These are phyloP conservation scores for Nigrospora sphaerica DNA, from an alignment of 2,329 filamentous ascomycete genomes.

Conservation along the genomic window DNA sequence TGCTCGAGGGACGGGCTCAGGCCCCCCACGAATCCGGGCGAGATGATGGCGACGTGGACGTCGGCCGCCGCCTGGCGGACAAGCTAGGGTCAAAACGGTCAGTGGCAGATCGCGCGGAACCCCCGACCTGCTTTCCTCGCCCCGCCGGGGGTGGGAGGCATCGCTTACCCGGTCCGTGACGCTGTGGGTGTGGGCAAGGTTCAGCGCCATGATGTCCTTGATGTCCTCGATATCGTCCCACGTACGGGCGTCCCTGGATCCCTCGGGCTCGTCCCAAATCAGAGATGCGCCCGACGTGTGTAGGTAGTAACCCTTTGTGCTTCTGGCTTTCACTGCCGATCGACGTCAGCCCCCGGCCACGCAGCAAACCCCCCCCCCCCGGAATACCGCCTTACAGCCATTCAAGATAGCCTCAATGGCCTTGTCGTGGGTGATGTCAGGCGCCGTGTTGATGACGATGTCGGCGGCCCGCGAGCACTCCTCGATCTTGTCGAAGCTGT, in stretches of 20 bases:
- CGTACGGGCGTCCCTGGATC: constrained; percentile 2
- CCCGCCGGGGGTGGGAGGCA: too few species aligned
- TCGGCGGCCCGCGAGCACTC: constrained; percentile 6
- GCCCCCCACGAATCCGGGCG: constrained; percentile 11
- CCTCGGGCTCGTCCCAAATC: constrained; percentile 8
- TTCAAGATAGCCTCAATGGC: constrained; percentile 5
- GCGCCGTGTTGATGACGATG: constrained; percentile 11
- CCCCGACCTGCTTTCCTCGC: too few species aligned
- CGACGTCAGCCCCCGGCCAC: background rate
- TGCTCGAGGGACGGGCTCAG: constrained; percentile 10
- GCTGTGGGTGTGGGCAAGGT: constrained; percentile 7
- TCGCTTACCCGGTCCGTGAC: constrained; percentile 8
- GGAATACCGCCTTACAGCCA: background rate
- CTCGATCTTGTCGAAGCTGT: constrained; percentile 2
- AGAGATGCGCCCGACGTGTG: constrained; percentile 12
- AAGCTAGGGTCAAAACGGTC: background rate
- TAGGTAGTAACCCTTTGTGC: constrained; percentile 6
- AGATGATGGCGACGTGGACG: constrained; percentile 12
- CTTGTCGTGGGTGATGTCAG: constrained; percentile 10
- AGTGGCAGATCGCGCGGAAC: too few species aligned
- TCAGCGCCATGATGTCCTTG: constrained; percentile 2
- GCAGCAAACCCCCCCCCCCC: too few species aligned
- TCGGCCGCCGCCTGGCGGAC: constrained; percentile 5
- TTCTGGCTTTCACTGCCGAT: background rate
- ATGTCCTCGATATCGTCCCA: constrained; percentile 13